Base-by-base conservation (phyloP, 768 basidiomycete genomes). In the Dentipellis fragilis region DNA sequence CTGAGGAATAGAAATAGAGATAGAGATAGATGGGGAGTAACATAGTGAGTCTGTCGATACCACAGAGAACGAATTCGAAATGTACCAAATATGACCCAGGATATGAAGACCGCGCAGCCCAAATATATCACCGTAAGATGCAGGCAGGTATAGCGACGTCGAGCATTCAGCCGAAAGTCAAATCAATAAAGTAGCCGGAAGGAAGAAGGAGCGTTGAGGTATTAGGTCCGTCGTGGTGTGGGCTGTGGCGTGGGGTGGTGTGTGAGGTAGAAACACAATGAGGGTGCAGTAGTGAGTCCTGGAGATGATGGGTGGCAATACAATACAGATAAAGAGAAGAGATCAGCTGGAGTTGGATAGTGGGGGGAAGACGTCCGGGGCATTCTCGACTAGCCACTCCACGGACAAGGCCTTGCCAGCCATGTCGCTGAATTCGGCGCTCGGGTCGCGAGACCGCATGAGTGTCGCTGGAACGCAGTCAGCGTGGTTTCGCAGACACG, bases 341-440 rank as follows among this genome's bases (percentile, higher is more conserved):
- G 29, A 52, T 54, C 51, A 59, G 53, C 22, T 49, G 10, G 45
- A 22, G 9, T 29, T 57, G 29, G 60, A 51, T 39, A 57, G 10
- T 52, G 54, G 48, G 16, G 59, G 58, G 63, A 80, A 80, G 62
- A 88, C 72, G 22, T 69, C 68, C 40, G 75, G 78, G 11, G 90
- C 90, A 65, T 95, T 87, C 66, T 97, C 93, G 58, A 98, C 83
- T 60, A 97, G 80, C 88, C 93, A 96, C 69, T 96, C 93, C 51
- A 99, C 77, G 63, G 87, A 83, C 57, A 93, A 78, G 6, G 95
- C 91, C 71, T 95, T 97, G 53, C 92, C 91, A 8, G 91, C 94
- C 90, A 98, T 98, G 69, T 99, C 95, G 64, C 84, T 87, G 72
- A 97, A 97, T 72, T 98, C 96, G 16, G 89, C 82, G 23, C 79